These are phyloP conservation scores for Candida tunisiensis DNA, from an alignment of 1,139 yeast genomes.

Conservation along the genomic window DNA sequence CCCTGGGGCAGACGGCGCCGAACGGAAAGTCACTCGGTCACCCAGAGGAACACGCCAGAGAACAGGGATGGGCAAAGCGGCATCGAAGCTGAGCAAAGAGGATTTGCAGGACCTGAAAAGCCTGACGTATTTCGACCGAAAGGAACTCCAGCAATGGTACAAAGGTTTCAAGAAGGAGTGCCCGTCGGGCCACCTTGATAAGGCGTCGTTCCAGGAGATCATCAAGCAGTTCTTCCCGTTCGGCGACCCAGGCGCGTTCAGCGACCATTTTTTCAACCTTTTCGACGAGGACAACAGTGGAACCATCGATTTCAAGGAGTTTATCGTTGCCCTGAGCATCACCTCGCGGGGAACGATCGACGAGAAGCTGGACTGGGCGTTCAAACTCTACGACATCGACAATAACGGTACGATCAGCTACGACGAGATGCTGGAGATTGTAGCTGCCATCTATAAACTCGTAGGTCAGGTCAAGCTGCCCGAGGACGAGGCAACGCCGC, in stretches of 20 bases:
- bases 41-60: too few relatives aligned
- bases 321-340: conserved; percentile 72
- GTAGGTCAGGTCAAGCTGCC: conserved; percentile 90
- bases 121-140: conserved; percentile 80
- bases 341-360: conserved; percentile 81
- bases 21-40: too few relatives aligned
- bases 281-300: conserved; percentile 78
- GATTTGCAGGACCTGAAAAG: conserved; percentile 70
- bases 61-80: conserved; percentile 99
- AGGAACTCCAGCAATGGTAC: conserved; percentile 97
- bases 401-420: conserved; percentile 60
- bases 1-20: too few relatives aligned
- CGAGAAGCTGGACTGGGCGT: conserved; percentile 73
- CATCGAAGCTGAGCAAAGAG: conserved; percentile 82
- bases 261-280: conserved; percentile 74
- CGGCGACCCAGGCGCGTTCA: conserved; percentile 90
- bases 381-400: conserved; percentile 71
- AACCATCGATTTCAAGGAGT: conserved; percentile 80
- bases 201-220: conserved; percentile 78
- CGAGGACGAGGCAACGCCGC: conserved; percentile 90
- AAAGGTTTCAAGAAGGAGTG: conserved; percentile 91
- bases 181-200: conserved; percentile 77
- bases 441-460: conserved; percentile 82
- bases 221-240: conserved; percentile 96
- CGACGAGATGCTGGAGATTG: conserved; percentile 65